phyloP scores from a whole-genome alignment of 208 protist species.

The Lotmaria passim region DNA sequence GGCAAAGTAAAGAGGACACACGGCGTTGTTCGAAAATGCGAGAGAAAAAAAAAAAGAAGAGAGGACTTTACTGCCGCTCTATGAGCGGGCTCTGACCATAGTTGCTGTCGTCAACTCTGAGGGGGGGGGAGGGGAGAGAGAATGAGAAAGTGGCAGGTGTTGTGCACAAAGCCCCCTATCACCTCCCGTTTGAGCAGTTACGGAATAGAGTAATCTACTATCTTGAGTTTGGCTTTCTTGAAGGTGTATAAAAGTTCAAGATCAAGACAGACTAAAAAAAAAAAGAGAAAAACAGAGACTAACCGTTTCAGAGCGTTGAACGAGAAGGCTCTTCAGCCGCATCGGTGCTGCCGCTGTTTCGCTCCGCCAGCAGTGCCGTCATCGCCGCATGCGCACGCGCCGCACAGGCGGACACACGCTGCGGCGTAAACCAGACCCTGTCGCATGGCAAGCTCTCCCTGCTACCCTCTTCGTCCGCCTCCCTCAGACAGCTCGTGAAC shows the following conservation, averaged over 20 bases:
- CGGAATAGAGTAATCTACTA: no score
- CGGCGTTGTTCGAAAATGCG: no score
- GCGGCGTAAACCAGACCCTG: conserved; percentile 36
- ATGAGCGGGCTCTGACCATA: no score
- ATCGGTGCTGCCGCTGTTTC: not conserved
- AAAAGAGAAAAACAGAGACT: not conserved
- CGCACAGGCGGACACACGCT: conserved; percentile 31
- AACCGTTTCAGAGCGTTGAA: conserved; percentile 1
- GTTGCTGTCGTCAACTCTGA: no score
- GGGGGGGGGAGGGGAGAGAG: no score
- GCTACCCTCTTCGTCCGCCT: conserved; percentile 1
- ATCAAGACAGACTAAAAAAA: not conserved
- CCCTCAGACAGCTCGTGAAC: conserved; percentile 22
- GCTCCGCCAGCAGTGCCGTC: conserved; percentile 7
- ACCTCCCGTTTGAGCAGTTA: no score
- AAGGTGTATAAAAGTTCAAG: no score
- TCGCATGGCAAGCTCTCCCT: not conserved
- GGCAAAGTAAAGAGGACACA: not conserved
- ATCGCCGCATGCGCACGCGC: conserved; percentile 14
- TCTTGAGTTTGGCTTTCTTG: no score
- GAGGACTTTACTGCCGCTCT: no score
- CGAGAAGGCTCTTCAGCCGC: not conserved
- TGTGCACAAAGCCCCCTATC: no score
- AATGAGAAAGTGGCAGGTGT: no score
- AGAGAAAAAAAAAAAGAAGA: no score